phyloP scores from a whole-genome alignment of 2,329 filamentous ascomycete species.

The Immersiporthe knoxdaviesiana region DNA sequence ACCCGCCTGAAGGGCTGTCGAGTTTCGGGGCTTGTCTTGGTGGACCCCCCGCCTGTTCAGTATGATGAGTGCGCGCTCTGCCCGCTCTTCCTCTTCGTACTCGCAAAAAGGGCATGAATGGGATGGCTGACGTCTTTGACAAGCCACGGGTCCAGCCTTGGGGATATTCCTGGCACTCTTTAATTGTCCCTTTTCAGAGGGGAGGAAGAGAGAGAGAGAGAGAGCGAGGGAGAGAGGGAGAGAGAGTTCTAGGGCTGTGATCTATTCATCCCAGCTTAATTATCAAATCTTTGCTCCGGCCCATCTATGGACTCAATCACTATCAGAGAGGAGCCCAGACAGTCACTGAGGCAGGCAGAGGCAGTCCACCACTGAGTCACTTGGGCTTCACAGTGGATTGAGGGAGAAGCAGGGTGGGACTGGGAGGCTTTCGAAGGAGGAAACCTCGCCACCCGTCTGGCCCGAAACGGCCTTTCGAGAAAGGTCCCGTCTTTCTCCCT shows the following conservation, averaged over 20 bases:
- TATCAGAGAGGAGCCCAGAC: not conserved
- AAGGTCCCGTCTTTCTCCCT: not conserved
- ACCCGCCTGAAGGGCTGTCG: not conserved
- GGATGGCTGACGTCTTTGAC: not conserved
- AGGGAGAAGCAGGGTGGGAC: not conserved
- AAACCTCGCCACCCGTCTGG: conserved; percentile 1
- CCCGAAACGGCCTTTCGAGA: not conserved
- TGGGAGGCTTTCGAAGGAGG: not conserved
- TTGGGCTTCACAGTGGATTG: not conserved
- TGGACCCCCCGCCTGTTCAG: not conserved
- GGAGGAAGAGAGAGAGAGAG: not conserved
- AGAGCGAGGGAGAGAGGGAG: no score
- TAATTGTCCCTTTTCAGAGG: not conserved
- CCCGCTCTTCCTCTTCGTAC: not conserved
- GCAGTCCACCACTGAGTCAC: not conserved
- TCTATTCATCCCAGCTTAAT: not conserved
- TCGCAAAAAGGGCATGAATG: not conserved
- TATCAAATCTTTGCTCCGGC: not conserved
- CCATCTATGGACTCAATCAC: not conserved
- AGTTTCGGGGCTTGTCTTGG: conserved; percentile 4
- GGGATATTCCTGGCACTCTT: not conserved
- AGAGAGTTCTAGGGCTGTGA: no score
- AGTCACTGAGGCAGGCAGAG: not conserved
- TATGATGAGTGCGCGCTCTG: not conserved
- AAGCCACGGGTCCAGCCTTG: not conserved